Percentiles rank a stretch among this genome's conserved stretches.
phyloP scores from a whole-genome alignment of 1,284 basidiomycete genomes.

The Calocybe gambosa region DNA sequence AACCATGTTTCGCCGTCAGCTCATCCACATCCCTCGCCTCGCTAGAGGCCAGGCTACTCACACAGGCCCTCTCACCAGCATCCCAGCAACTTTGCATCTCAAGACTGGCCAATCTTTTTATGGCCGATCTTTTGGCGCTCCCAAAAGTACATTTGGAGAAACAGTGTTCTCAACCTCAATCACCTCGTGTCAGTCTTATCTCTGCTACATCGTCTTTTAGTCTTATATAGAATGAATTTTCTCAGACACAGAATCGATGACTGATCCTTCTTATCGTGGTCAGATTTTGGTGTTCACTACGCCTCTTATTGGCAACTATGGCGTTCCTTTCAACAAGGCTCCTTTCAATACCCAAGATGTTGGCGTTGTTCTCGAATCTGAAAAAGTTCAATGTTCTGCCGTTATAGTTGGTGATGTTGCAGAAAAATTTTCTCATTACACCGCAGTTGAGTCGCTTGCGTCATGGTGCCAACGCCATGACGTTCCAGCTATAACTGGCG shows the following conservation, averaged over 20 bases:
- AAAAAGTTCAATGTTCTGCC: conserved; percentile 86
- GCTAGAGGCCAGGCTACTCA: conserved; percentile 64
- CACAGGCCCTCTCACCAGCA: conserved; percentile 36
- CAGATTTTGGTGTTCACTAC: conserved; percentile 99
- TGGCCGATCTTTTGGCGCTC: conserved; percentile 87
- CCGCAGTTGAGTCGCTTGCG: conserved; percentile 88
- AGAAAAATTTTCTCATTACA: conserved; percentile 92
- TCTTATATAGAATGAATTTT: conserved; percentile 6
- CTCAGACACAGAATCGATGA: conserved; percentile 99
- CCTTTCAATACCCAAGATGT: conserved; percentile 77
- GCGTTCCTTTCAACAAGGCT: conserved; percentile 82
- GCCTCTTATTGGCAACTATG: conserved; percentile 98
- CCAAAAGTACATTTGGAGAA: conserved; percentile 88
- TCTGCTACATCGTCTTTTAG: neutral
- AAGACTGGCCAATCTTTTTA: conserved; percentile 91
- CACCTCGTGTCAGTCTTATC: conserved; percentile 74
- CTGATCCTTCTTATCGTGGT: conserved; percentile 96
- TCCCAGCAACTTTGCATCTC: conserved; percentile 86
- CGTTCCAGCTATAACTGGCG: conserved; percentile 92
- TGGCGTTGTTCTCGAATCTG: conserved; percentile 88
- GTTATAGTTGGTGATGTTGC: conserved; percentile 94
- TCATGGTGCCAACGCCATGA: conserved; percentile 91
- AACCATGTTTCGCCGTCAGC: conserved; percentile 52
- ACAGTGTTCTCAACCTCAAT: conserved; percentile 99
- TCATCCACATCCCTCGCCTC: conserved; percentile 44